These are phyloP conservation scores for Xylariaceae sp. DNA, from an alignment of 2,329 filamentous ascomycete genomes.

Conservation along the genomic window DNA sequence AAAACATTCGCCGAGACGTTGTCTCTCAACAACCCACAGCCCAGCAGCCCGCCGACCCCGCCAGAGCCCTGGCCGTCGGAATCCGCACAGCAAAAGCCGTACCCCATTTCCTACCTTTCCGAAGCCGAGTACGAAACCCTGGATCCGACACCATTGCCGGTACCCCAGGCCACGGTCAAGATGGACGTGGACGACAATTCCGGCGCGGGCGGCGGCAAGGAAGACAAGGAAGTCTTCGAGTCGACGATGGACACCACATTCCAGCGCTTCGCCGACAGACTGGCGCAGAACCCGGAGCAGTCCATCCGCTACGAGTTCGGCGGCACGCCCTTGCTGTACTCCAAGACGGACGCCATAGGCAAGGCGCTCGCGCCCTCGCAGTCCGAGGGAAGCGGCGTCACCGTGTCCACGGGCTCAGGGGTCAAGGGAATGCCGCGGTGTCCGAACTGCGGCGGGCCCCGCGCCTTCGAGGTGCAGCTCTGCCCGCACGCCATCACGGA, in stretches of 20 bases:
- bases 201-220: conserved; percentile 38
- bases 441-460: conserved; percentile 63
- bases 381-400: conserved; percentile 18
- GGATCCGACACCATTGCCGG: conserved; percentile 52
- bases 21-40: conserved; percentile 57
- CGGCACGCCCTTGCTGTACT: conserved; percentile 73
- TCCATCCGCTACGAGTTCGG: conserved; percentile 74
- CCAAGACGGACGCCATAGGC: conserved; percentile 68
- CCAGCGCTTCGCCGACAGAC: conserved; percentile 67
- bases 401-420: conserved; percentile 24
- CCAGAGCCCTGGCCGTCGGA: conserved; percentile 71
- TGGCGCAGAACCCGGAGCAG: conserved; percentile 77
- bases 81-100: conserved; percentile 61
- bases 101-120: conserved; percentile 69
- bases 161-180: conserved; percentile 44
- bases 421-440: conserved; percentile 64
- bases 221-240: conserved; percentile 69
- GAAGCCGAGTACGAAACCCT: conserved; percentile 92
- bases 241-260: conserved; percentile 70
- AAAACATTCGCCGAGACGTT: conserved; percentile 71
- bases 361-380: conserved; percentile 46
- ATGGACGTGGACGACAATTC: conserved; percentile 43
- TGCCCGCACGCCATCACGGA: conserved; percentile 86
- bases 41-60: conserved; percentile 35
- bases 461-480: conserved; percentile 88